Base-by-base conservation (phyloP, 2,329 filamentous ascomycete species). In the Epichloe coenophiala region DNA sequence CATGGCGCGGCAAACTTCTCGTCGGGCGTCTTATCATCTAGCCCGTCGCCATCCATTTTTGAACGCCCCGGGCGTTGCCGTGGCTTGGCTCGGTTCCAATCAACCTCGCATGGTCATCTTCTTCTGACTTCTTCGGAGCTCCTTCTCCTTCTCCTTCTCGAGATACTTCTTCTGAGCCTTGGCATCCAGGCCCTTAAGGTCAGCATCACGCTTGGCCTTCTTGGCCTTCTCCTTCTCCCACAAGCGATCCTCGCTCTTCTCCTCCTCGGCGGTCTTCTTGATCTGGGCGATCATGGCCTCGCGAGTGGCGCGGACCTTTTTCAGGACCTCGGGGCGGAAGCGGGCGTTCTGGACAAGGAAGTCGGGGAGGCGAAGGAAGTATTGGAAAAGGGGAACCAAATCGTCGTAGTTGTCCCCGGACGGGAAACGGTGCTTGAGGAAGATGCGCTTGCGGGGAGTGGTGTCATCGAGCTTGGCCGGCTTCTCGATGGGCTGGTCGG, bases 311-410 rank as follows among this genome's bases (percentile, higher is more conserved):
- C 81, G 82, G 58, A 98, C 77, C 74, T 94, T 95, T 87, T 87
- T 87, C 65, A 84, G 71, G 36, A 95, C 89, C 73, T 97, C 88
- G 38, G 87, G 81, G 12, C 93, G 87, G 82, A 96, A 96, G 68
- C 88, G 90, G 11, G 81, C 90, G 27, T 71, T 70, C 51, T 80
- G 72, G 51, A 84, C 88, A 46, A 98, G 84, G 58, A 78, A 73
- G 65, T 98, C 93, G 40, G 88, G 78, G n/a, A 96, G 71, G 56
- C 87, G 85, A 49, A 96, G 68, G 74, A 93, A 95, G 69, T 86
- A 82, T 38, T 77, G 71, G 72, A 95, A 89, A 54, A 97, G 70
- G 27, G 88, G 83, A 19, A 85, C 63, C n/a, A 88, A 80, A 36
- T 70, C 65, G 39, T 74, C 71, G 67, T 87, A 88, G 67, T 76